Evolutionary conservation across 306 rosid species (phyloP), one percentile per base, ranked within the genome.

Genomic region (Aeschynomene evenia): DNA sequence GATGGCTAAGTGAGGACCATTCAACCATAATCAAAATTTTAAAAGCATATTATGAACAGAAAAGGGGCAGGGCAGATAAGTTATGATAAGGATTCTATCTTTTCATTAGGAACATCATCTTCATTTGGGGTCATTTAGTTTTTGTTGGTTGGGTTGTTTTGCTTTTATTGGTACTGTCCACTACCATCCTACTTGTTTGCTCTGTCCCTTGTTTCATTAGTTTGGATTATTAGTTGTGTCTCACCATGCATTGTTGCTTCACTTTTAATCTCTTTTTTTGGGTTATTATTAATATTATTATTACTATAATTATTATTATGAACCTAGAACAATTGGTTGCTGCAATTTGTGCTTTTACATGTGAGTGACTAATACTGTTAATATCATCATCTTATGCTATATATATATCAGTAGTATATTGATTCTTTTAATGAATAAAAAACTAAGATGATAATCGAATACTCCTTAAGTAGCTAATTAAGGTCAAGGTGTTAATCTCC

Each of bases 1-100:
- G 90, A 86, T 89, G 88, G 96, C 92, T 65, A 89, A 86, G 96
- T 89, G 85, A 85, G 75, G 61, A 77, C 56, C 64, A 45, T 56
- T 70, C 79, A 64, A 74, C 74, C 74, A 60, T 77, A 80, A 72
- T 74, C 23, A 65, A 42, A 73, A 72, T 43, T 75, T 71, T 80
- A 75, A 76, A 81, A 72, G 78, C 88, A 4, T n/a, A n/a, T 19
- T 66, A 79, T 77, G 77, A 79, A 79, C 57, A 70, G 74, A 73
- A 81, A 78, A 77, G 80, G 82, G 83, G 29, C 83, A 26, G 71
- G 66, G 82, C 81, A 75, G 81, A 86, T 80, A 74, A 80, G 87
- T 78, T 76, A 80, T 80, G 73, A 86, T 78, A 82, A 72, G 71
- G 81, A 75, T 78, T 83, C 68, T 81, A 67, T 79, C n/a, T n/a